Percentiles rank a stretch among this genome's conserved stretches.
These are phyloP conservation scores for Nicotiana tomentosiformis DNA, from an alignment of 257 asterid species.

Conservation along the genomic window DNA sequence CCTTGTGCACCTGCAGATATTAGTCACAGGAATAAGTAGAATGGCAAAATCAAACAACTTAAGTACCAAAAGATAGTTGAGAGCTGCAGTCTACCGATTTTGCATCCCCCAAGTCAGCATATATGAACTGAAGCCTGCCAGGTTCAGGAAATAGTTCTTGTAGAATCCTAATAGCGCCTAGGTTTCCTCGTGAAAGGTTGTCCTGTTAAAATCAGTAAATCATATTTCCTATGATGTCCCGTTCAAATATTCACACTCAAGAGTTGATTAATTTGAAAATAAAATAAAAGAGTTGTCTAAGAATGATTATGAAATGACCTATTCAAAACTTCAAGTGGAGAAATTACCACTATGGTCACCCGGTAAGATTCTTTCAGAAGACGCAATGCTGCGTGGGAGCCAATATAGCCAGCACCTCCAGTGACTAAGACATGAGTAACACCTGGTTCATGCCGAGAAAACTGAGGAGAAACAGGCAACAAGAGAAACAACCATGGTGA, in stretches of 20 bases:
- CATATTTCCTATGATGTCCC: neutral
- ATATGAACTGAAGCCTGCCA: conserved; percentile 78
- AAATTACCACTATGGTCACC: conserved; percentile 84
- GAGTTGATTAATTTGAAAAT: neutral
- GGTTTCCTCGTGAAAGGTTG: conserved; percentile 84
- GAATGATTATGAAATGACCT: neutral
- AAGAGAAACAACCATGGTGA: neutral
- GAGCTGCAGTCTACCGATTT: conserved; percentile 46
- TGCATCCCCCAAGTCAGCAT: conserved; percentile 84
- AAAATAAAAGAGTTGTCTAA: neutral
- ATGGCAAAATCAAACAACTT: neutral
- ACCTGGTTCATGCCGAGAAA: conserved; percentile 70
- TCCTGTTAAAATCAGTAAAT: conserved; percentile 37
- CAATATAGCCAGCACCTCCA: conserved; percentile 96
- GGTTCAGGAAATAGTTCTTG: conserved; percentile 76
- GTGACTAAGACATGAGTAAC: conserved; percentile 89
- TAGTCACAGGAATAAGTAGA: conserved; percentile 11
- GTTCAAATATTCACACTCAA: neutral
- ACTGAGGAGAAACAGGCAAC: conserved; percentile 33
- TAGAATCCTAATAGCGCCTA: conserved; percentile 64
- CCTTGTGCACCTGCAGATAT: conserved; percentile 48
- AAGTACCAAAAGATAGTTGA: neutral
- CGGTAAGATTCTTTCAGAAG: conserved; percentile 78
- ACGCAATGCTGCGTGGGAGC: conserved; percentile 87
- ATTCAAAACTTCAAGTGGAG: neutral